These are phyloP conservation scores for Silene uniflora DNA, from an alignment of 148 eudicot species.

Conservation along the genomic window DNA sequence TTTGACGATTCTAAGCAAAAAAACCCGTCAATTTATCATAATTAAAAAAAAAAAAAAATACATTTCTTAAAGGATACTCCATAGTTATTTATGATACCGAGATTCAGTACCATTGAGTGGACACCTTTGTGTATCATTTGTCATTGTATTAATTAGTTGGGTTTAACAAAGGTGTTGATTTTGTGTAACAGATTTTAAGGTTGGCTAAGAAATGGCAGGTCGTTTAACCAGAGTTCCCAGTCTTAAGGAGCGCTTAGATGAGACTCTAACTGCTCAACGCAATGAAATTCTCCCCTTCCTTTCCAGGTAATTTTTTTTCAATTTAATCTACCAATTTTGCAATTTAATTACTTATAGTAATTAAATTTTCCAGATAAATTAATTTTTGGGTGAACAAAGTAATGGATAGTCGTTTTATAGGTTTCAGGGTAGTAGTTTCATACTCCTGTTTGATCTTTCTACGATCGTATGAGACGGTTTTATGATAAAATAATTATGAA, in stretches of 20 bases:
- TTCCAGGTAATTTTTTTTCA: slow-evolving; percentile 37
- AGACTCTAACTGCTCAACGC: slow-evolving; percentile 53
- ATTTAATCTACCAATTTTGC: background rate
- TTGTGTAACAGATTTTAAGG: slow-evolving; percentile 31
- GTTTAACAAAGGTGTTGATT: background rate
- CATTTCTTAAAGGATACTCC: no score
- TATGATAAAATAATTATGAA: no score
- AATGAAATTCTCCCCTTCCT: slow-evolving; percentile 65
- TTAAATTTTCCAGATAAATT: no score
- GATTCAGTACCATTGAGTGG: background rate
- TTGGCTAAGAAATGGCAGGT: slow-evolving; percentile 46
- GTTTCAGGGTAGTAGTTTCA: background rate
- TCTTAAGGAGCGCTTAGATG: slow-evolving; percentile 73
- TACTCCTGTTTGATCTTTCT: background rate
- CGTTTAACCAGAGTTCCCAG: slow-evolving; percentile 64
- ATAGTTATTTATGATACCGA: no score
- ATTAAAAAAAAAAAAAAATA: no score
- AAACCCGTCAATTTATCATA: no score
- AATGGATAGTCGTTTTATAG: background rate
- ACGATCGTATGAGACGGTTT: no score
- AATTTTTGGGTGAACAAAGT: no score
- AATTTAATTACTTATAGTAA: background rate
- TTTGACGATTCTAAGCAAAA: no score
- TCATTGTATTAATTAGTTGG: background rate
- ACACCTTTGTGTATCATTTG: no score